phyloP scores from a whole-genome alignment of 2,329 filamentous ascomycete genomes.

The Colletotrichum kahawae region DNA sequence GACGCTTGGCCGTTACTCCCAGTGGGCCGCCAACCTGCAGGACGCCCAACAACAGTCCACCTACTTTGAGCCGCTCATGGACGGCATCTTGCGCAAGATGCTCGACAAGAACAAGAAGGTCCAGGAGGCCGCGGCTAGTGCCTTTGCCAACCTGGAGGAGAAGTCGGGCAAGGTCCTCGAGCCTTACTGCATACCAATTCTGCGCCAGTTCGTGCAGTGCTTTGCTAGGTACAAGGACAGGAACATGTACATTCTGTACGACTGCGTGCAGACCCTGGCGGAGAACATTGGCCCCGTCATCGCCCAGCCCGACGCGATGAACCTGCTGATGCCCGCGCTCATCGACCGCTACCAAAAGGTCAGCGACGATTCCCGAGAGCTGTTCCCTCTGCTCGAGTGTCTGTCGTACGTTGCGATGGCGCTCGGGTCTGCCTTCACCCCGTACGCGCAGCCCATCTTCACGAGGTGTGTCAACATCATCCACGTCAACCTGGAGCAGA shows the following conservation, averaged over 20 bases:
- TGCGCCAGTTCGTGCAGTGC: slow-evolving; percentile 89
- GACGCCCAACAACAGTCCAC: slow-evolving; percentile 70
- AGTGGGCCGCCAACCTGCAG: slow-evolving; percentile 83
- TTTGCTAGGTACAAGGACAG: slow-evolving; percentile 97
- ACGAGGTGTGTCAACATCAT: slow-evolving; percentile 88
- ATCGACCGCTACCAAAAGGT: slow-evolving; percentile 89
- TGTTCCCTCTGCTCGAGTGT: slow-evolving; percentile 96
- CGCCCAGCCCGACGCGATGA: slow-evolving; percentile 79
- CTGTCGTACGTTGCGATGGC: slow-evolving; percentile 92
- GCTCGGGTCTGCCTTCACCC: slow-evolving; percentile 80
- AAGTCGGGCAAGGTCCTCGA: slow-evolving; percentile 82
- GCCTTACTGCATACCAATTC: slow-evolving; percentile 87
- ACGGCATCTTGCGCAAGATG: slow-evolving; percentile 93
- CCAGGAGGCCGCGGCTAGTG: slow-evolving; percentile 93
- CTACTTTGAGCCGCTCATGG: slow-evolving; percentile 96
- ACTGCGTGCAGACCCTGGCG: slow-evolving; percentile 95
- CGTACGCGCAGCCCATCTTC: slow-evolving; percentile 88
- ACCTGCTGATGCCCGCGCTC: slow-evolving; percentile 89
- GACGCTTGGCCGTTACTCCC: slow-evolving; percentile 92
- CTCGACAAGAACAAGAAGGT: slow-evolving; percentile 97
- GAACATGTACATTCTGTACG: slow-evolving; percentile 99
- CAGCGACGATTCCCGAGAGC: slow-evolving; percentile 85
- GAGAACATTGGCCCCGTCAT: slow-evolving; percentile 86
- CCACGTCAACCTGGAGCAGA: slow-evolving; percentile 86
- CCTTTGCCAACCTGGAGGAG: slow-evolving; percentile 95